Conservation (phyloP, 2,329 filamentous ascomycete genomes). For the Fusarium anguioides region DNA sequence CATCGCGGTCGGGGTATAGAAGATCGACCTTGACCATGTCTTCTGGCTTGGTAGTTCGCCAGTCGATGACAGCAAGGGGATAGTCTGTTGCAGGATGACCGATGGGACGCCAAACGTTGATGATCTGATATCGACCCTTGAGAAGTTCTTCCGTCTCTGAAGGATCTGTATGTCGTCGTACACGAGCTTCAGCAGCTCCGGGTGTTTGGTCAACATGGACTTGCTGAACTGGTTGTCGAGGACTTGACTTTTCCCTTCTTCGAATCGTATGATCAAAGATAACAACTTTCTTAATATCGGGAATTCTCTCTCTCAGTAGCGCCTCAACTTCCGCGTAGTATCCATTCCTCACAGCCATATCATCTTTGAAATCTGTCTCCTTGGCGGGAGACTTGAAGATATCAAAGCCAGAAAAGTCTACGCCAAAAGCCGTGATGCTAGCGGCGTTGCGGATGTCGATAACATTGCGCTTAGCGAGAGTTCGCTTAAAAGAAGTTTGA, state of each 20-base stretch:
- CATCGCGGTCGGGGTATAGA: conserved; percentile 38
- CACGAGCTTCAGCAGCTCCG: conserved; percentile 68
- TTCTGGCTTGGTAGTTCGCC: conserved; percentile 38
- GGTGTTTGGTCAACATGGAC: conserved; percentile 80
- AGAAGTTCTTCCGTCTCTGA: conserved; percentile 54
- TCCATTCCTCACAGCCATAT: conserved; percentile 61
- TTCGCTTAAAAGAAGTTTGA: conserved; percentile 35
- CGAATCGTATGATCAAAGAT: conserved; percentile 81
- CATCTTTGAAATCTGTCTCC: conserved; percentile 67
- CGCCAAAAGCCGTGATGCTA: conserved; percentile 28
- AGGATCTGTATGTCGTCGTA: conserved; percentile 66
- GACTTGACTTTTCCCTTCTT: conserved; percentile 61
- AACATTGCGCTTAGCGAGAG: conserved; percentile 34
- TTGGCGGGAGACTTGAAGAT: conserved; percentile 50
- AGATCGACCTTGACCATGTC: conserved; percentile 42
- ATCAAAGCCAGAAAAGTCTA: conserved; percentile 43
- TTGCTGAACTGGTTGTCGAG: conserved; percentile 73
- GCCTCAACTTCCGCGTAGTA: conserved; percentile 73
- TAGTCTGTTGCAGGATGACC: conserved; percentile 40
- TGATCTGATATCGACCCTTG: conserved; percentile 61
- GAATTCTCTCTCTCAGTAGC: conserved; percentile 65
- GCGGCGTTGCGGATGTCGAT: conserved; percentile 39
- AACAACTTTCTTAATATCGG: conserved; percentile 68
- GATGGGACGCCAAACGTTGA: conserved; percentile 59
- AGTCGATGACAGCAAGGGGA: conserved; percentile 42